Conservation (phyloP, 257 asterid species). For the Capsicum rhomboideum region DNA sequence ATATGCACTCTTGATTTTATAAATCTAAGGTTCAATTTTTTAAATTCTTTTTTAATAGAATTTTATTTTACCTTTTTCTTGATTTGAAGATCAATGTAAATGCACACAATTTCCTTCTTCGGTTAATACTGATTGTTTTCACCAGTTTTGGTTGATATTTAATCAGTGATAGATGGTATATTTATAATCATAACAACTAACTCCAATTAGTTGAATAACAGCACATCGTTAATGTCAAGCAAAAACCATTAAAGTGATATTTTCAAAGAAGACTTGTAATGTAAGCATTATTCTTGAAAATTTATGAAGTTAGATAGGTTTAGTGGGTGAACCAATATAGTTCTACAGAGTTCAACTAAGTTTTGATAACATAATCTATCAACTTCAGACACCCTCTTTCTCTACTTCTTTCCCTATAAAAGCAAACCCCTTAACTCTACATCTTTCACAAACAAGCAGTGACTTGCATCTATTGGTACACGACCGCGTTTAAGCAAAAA, state of each 20-base stretch:
- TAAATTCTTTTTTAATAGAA: background rate
- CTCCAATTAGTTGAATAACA: background rate
- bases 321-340: slow-evolving; percentile 70
- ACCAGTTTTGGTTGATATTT: background rate
- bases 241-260: slow-evolving; percentile 13
- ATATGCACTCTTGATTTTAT: too few relatives aligned
- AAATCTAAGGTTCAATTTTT: too few relatives aligned
- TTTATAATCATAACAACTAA: background rate
- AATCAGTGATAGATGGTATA: too few relatives aligned
- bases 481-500: background rate
- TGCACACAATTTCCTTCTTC: background rate
- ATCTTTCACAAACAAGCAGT: slow-evolving; percentile 20
- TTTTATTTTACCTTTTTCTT: background rate
- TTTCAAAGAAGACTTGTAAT: slow-evolving; percentile 19
- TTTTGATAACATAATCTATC: slow-evolving; percentile 35
- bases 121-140: background rate
- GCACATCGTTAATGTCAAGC: slow-evolving; percentile 5
- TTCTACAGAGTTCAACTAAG: slow-evolving; percentile 33
- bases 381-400: slow-evolving; percentile 24
- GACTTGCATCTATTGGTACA: background rate
- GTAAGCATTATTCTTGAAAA: slow-evolving; percentile 20
- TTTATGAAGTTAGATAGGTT: slow-evolving; percentile 16
- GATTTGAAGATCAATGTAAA: background rate
- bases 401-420: slow-evolving; percentile 25
- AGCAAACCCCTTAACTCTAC: slow-evolving; percentile 5